These are phyloP conservation scores for Hypomontagnella submonticulosa DNA, from an alignment of 495 filamentous ascomycete genomes.

Conservation along the genomic window DNA sequence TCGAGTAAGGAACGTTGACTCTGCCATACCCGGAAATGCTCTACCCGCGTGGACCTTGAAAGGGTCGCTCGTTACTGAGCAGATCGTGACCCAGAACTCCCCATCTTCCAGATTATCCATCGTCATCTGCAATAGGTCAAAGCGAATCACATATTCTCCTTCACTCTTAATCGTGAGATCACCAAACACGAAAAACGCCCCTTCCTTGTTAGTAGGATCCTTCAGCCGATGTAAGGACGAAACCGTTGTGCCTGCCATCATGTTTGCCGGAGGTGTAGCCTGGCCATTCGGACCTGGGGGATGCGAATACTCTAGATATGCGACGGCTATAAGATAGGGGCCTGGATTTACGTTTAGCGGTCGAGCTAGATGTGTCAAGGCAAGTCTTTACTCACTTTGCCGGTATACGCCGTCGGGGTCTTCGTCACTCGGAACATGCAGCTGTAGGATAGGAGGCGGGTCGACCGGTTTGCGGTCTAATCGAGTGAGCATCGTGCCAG, in stretches of 20 bases:
- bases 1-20: slow-evolving; percentile 91
- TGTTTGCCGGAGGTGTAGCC: slow-evolving; percentile 68
- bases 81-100: slow-evolving; percentile 68
- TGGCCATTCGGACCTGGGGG: slow-evolving; percentile 62
- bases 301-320: slow-evolving; percentile 62
- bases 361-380: slow-evolving; percentile 13
- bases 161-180: slow-evolving; percentile 88
- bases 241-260: slow-evolving; percentile 75
- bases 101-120: slow-evolving; percentile 47
- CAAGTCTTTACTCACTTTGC: slow-evolving; percentile 59
- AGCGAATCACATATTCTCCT: slow-evolving; percentile 81
- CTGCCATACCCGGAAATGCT: slow-evolving; percentile 85
- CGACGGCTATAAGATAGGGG: slow-evolving; percentile 88
- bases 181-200: slow-evolving; percentile 96
- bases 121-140: slow-evolving; percentile 85
- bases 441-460: slow-evolving; percentile 91
- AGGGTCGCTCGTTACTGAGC: slow-evolving; percentile 74
- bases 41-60: slow-evolving; percentile 83
- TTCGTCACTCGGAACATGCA: slow-evolving; percentile 73
- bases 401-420: slow-evolving; percentile 84
- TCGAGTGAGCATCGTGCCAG: slow-evolving; percentile 11
- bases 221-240: slow-evolving; percentile 95
- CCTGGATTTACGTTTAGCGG: slow-evolving; percentile 57
- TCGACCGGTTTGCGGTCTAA: slow-evolving; percentile 94
- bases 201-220: slow-evolving; percentile 90